A percentile compares a stretch with the other conserved stretches of the same genome.
phyloP scores from a whole-genome alignment of 768 basidiomycete species.

The Lactarius psammicola region DNA sequence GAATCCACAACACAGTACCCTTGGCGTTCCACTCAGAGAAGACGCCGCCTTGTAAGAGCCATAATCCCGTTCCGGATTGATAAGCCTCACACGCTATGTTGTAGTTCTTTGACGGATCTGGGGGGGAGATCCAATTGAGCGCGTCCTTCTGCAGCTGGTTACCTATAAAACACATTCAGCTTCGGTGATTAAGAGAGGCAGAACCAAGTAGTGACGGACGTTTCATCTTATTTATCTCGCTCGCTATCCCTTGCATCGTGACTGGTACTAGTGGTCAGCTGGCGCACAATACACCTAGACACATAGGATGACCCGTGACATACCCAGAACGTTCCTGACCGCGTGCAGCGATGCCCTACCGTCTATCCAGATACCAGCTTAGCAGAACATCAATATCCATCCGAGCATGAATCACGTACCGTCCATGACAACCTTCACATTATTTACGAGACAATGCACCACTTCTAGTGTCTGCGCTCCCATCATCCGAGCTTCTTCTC shows the following conservation, averaged over 20 bases:
- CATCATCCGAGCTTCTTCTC: neutral
- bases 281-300: too few relatives aligned
- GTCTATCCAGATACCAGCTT: neutral
- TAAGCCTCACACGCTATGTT: neutral
- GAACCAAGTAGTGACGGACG: neutral
- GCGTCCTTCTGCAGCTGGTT: neutral
- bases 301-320: too few relatives aligned
- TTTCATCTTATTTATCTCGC: neutral
- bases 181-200: neutral
- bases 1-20: neutral
- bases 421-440: neutral
- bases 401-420: neutral
- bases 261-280: neutral
- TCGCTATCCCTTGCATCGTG: neutral
- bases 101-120: neutral
- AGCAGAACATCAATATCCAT: neutral
- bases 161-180: neutral
- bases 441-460: neutral
- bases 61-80: neutral
- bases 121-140: neutral
- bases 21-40: neutral
- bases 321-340: neutral
- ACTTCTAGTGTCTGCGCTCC: neutral
- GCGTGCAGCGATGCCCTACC: too few relatives aligned
- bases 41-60: neutral